These are phyloP conservation scores for Fusarium stilboides DNA, from an alignment of 2,329 filamentous ascomycete genomes.

Conservation along the genomic window DNA sequence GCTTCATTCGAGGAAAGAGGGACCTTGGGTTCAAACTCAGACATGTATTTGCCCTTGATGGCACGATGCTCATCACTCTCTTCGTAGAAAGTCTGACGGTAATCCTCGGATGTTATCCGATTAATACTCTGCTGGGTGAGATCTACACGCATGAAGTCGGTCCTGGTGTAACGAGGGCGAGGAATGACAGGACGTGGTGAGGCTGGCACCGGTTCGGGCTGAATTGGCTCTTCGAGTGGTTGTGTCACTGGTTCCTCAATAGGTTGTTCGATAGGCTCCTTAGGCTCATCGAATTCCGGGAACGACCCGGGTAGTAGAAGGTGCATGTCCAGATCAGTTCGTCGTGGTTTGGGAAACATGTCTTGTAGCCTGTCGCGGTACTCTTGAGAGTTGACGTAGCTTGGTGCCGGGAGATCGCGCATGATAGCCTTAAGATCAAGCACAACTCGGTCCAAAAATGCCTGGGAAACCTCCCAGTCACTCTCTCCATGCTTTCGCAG, in stretches of 20 bases:
- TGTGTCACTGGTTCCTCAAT: neutral
- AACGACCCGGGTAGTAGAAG: slow-evolving; percentile 49
- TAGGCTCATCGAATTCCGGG: slow-evolving; percentile 43
- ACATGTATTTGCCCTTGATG: slow-evolving; percentile 42
- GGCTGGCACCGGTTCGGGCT: slow-evolving; percentile 1
- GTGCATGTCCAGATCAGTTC: slow-evolving; percentile 36
- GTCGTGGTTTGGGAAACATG: slow-evolving; percentile 38
- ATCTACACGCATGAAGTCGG: slow-evolving; percentile 30
- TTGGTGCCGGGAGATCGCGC: slow-evolving; percentile 49
- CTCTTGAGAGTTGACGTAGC: slow-evolving; percentile 47
- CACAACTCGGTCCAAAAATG: slow-evolving; percentile 49
- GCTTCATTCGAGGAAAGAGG: slow-evolving; percentile 40
- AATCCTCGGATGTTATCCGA: slow-evolving; percentile 37
- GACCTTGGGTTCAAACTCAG: slow-evolving; percentile 41
- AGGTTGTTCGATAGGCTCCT: slow-evolving; percentile 8
- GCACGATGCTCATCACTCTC: slow-evolving; percentile 40
- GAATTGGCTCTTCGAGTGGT: neutral
- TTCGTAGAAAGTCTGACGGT: slow-evolving; percentile 39
- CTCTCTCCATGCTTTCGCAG: slow-evolving; percentile 32
- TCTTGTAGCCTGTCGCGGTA: slow-evolving; percentile 46
- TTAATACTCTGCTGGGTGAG: slow-evolving; percentile 26
- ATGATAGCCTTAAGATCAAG: slow-evolving; percentile 53
- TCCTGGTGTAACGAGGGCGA: slow-evolving; percentile 28
- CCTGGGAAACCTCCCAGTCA: slow-evolving; percentile 36
- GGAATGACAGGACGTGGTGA: slow-evolving; percentile 18